Conservation (phyloP, 805 yeast genomes). For the Tetrapisispora nanseiensis region DNA sequence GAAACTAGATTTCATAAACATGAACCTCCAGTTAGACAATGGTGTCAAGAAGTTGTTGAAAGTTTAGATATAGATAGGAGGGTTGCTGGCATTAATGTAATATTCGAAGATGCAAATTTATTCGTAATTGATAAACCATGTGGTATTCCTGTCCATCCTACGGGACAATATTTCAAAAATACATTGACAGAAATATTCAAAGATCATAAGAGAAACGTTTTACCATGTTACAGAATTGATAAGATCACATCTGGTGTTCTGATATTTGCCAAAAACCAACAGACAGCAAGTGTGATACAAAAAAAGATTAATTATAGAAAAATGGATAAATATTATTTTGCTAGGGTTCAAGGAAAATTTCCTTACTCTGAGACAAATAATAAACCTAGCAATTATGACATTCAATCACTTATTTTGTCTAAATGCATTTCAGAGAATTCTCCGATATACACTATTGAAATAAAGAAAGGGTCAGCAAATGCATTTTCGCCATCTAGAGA, state of each 20-base stretch:
- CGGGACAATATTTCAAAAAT: slow-evolving; percentile 69
- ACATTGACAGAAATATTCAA: slow-evolving; percentile 70
- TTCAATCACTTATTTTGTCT: background rate
- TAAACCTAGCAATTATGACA: slow-evolving; percentile 1
- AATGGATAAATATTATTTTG: slow-evolving; percentile 70
- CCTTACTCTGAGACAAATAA: slow-evolving; percentile 32
- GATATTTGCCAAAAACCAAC: slow-evolving; percentile 31
- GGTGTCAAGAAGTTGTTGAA: slow-evolving; percentile 16
- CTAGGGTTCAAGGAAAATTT: slow-evolving; percentile 77
- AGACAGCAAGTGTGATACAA: slow-evolving; percentile 58
- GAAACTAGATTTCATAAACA: slow-evolving; percentile 53
- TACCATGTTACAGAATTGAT: slow-evolving; percentile 83
- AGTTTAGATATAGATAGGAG: slow-evolving; percentile 6
- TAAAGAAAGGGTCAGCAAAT: slow-evolving; percentile 52
- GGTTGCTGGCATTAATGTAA: slow-evolving; percentile 44
- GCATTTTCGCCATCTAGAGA: slow-evolving; percentile 38
- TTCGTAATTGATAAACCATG: slow-evolving; percentile 85
- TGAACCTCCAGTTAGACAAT: slow-evolving; percentile 68
- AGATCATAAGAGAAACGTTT: slow-evolving; percentile 43
- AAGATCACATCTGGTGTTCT: slow-evolving; percentile 89
- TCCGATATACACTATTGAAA: slow-evolving; percentile 62
- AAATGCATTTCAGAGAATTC: slow-evolving; percentile 6
- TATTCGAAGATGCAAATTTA: slow-evolving; percentile 62
- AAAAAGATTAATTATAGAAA: slow-evolving; percentile 46
- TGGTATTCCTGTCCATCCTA: slow-evolving; percentile 92